These are phyloP conservation scores for Buddleja alternifolia DNA, from an alignment of 257 asterid species.

Conservation along the genomic window DNA sequence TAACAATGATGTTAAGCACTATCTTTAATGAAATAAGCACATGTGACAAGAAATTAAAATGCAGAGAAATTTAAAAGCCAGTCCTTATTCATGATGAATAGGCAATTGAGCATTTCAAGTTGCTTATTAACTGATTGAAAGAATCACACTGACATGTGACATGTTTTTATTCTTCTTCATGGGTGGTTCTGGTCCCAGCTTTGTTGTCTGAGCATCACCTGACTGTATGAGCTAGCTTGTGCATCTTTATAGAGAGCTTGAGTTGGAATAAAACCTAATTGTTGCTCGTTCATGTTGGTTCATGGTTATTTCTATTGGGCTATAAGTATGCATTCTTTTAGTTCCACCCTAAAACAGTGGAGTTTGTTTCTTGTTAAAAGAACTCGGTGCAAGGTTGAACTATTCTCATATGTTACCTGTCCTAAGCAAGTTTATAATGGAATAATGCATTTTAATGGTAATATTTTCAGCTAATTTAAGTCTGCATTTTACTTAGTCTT, in stretches of 20 bases:
- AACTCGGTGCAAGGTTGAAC: neutral
- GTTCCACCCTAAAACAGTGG: neutral
- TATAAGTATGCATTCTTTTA: slow-evolving; percentile 3
- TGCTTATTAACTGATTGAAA: slow-evolving; percentile 9
- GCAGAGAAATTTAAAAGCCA: neutral
- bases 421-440: neutral
- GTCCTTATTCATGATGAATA: neutral
- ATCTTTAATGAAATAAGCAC: neutral
- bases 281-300: neutral
- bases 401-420: neutral
- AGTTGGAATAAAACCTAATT: neutral
- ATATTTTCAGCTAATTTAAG: slow-evolving; percentile 7
- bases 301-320: neutral
- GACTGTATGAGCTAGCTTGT: neutral
- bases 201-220: neutral
- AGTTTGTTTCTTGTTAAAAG: neutral
- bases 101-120: neutral
- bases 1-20: neutral
- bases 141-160: neutral
- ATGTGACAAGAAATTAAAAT: neutral
- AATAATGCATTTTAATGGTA: slow-evolving; percentile 10
- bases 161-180: neutral
- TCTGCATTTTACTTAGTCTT: neutral
- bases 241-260: neutral
- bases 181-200: neutral